Percentiles rank a stretch among this genome's conserved stretches.
These are phyloP conservation scores for Ascochyta clinopodiicola DNA, from an alignment of 2,329 filamentous ascomycete genomes.

Conservation along the genomic window DNA sequence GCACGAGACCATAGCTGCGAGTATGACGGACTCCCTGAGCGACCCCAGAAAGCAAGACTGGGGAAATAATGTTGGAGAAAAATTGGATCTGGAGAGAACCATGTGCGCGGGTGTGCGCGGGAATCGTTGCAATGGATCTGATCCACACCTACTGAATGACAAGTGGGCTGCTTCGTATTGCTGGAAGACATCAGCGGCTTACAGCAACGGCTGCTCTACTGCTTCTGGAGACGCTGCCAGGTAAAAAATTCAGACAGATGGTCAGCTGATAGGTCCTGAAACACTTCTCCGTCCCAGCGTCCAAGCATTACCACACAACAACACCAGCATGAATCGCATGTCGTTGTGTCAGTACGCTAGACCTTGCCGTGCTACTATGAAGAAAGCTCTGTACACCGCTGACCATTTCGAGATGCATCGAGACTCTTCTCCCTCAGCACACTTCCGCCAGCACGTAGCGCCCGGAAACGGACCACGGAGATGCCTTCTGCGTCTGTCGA, in stretches of 20 bases:
- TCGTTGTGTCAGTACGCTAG: background rate
- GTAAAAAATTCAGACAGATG: no score
- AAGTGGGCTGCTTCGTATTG: background rate
- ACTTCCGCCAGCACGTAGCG: background rate
- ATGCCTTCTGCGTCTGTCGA: constrained; percentile 2
- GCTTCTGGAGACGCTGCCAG: background rate
- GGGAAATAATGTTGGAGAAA: background rate
- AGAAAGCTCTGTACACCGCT: background rate
- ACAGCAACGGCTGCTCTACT: background rate
- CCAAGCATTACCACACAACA: background rate
- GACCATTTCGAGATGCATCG: background rate
- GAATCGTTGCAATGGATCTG: background rate
- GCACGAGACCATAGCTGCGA: background rate
- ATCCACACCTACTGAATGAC: background rate
- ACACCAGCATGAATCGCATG: background rate
- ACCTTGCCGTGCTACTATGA: background rate
- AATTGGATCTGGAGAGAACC: background rate
- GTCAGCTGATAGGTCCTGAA: background rate
- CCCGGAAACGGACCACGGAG: background rate
- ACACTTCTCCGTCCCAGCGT: background rate
- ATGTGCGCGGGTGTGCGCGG: background rate
- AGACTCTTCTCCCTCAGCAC: background rate
- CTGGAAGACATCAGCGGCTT: background rate
- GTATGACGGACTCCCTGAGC: background rate
- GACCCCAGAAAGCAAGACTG: background rate